Evolutionary conservation across 495 filamentous ascomycete genomes (phyloP).

Genomic region (Penicillium bovifimosum): DNA sequence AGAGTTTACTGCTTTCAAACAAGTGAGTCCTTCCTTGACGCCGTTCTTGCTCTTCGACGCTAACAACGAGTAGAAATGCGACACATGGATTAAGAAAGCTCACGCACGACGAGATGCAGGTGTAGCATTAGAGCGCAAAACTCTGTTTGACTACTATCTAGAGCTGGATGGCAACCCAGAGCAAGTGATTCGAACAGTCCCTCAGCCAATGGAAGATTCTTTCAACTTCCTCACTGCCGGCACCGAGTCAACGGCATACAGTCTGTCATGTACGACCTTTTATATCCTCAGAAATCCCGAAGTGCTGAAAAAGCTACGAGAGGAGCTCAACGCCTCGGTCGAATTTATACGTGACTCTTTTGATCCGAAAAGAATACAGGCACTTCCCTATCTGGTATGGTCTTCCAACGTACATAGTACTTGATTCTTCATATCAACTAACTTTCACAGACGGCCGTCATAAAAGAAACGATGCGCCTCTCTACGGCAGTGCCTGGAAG

Average conservation of each 20-base stretch:
- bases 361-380: not conserved
- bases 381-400: not conserved
- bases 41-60: too few species aligned
- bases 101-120: too few species aligned
- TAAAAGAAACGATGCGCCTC: not conserved
- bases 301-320: not conserved
- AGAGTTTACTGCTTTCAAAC: not conserved
- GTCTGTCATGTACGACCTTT: not conserved
- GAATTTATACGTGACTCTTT: not conserved
- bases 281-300: not conserved
- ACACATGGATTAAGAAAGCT: too few species aligned
- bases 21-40: too few species aligned
- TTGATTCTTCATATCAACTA: too few species aligned
- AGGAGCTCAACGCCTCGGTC: not conserved
- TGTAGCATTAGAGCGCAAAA: too few species aligned
- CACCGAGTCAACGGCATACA: not conserved
- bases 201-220: not conserved
- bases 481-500: not conserved
- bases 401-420: too few species aligned
- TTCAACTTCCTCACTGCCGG: not conserved
- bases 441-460: not conserved
- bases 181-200: not conserved
- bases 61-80: too few species aligned
- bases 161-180: too few species aligned
- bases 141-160: too few species aligned